A percentile compares a stretch with the other conserved stretches of the same genome.
phyloP scores from a whole-genome alignment of 2,329 filamentous ascomycete species.

The Stemphylium lycopersici region DNA sequence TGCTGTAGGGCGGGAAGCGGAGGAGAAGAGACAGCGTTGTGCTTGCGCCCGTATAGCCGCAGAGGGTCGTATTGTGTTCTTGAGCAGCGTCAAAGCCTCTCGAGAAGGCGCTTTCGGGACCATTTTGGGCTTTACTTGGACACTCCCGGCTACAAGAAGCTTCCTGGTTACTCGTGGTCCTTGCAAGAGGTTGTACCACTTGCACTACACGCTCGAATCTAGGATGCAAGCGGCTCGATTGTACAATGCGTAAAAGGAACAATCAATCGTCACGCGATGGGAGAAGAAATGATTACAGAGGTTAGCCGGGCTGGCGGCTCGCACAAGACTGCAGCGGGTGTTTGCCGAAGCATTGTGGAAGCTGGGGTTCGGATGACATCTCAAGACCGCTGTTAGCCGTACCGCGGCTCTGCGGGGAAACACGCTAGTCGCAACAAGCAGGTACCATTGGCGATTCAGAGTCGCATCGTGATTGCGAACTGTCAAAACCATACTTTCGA shows the following conservation, averaged over 20 bases:
- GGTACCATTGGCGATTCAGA: conserved; percentile 2
- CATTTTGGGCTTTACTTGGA: conserved; percentile 25
- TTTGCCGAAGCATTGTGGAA: conserved; percentile 27
- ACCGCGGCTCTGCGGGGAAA: conserved; percentile 29
- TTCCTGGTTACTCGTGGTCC: background rate
- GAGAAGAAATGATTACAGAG: background rate
- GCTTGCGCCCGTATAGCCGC: conserved; percentile 27
- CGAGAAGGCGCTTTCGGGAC: conserved; percentile 43
- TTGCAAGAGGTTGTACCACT: background rate
- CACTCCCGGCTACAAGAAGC: background rate
- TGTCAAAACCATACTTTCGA: too few relatives aligned
- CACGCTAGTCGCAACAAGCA: conserved; percentile 15
- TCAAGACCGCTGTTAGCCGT: conserved; percentile 35
- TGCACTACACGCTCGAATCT: background rate
- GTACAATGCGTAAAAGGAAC: background rate
- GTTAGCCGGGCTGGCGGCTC: conserved; percentile 2
- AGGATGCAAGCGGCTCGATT: background rate
- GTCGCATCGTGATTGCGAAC: background rate
- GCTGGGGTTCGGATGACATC: conserved; percentile 24
- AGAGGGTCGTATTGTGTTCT: conserved; percentile 39
- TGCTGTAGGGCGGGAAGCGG: conserved; percentile 20
- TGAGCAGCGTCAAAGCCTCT: conserved; percentile 43
- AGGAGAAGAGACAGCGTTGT: conserved; percentile 28
- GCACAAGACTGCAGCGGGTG: conserved; percentile 3
- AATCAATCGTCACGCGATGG: background rate